Evolutionary conservation across 23 red algal genomes (phyloP), one percentile per base, ranked within the genome.

Genomic region (Gracilaria domingensis): DNA sequence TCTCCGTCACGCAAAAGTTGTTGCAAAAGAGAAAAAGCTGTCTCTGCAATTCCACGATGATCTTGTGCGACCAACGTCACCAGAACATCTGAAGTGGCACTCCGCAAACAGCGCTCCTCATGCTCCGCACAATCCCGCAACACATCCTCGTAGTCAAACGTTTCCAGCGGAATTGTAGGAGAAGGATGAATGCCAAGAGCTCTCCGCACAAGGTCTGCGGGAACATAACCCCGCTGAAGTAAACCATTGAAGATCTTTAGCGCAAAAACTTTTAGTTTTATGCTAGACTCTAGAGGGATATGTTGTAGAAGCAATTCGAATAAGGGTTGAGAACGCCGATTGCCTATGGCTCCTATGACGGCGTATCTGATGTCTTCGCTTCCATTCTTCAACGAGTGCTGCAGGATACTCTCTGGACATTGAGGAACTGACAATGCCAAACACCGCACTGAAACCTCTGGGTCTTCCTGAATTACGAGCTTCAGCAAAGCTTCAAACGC

Each of bases 1-100:
- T 77, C 72, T 77, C 40, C 40, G 34, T 77, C 72, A 77, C 72
- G 72, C 28, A 77, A 23, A 51, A 77, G 72, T 30, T 48, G 38
- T 28, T 77, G 34, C 25, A 77, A 51, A 25, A 51, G 28, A 25
- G 45, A 48, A 51, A 77, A 77, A 12, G 72, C 72, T 30, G 38
- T 23, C 38, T 77, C 20, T 50, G 72, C 72, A 77, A 51, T 34
- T 30, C 3, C 42, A 77, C 40, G 0, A 1, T 77, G 40, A 12
- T 50, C 23, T 30, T 77, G 20, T 25, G 42, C 13, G 42, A 50
- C 39, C 24, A 77, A 29, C 12, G 39, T 77, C 38, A 51, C 72
- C 20, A 77, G 45, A 45, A 77, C 21, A 28, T 48, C 30, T 51
- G 72, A 45, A 7, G 42, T 50, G 23, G 72, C 72, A 50, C 23